These are phyloP conservation scores for Periconia sp. DNA, from an alignment of 2,329 filamentous ascomycete genomes.

Conservation along the genomic window DNA sequence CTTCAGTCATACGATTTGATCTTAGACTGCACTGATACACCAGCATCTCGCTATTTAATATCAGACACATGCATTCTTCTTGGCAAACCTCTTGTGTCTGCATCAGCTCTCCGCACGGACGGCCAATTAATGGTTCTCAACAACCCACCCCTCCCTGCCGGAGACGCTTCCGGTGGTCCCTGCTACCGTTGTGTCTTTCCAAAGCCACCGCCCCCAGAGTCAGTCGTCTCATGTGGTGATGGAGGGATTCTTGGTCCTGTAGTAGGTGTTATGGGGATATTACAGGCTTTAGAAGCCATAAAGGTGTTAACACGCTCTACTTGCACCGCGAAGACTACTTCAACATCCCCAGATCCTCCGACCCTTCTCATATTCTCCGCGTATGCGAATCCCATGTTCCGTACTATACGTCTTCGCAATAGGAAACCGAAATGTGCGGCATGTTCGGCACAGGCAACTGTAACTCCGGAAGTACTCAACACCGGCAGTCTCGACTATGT, in stretches of 20 bases:
- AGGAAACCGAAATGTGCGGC: slow-evolving; percentile 75
- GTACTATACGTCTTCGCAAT: slow-evolving; percentile 75
- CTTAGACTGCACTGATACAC: slow-evolving; percentile 94
- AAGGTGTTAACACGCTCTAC: slow-evolving; percentile 69
- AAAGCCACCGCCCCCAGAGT: slow-evolving; percentile 81
- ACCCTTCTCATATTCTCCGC: slow-evolving; percentile 62
- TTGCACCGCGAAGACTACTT: slow-evolving; percentile 19
- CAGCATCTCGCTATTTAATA: slow-evolving; percentile 88
- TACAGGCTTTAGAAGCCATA: slow-evolving; percentile 89
- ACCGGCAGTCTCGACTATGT: slow-evolving; percentile 79
- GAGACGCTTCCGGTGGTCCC: slow-evolving; percentile 69
- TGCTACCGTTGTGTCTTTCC: slow-evolving; percentile 97
- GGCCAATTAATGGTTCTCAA: slow-evolving; percentile 92
- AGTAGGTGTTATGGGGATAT: slow-evolving; percentile 88
- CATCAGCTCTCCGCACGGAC: slow-evolving; percentile 85
- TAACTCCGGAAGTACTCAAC: slow-evolving; percentile 68
- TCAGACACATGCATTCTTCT: slow-evolving; percentile 87
- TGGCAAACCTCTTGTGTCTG: slow-evolving; percentile 81
- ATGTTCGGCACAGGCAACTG: slow-evolving; percentile 68
- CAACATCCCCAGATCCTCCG: slow-evolving; percentile 35
- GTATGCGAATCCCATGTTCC: slow-evolving; percentile 65
- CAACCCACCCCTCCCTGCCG: slow-evolving; percentile 70
- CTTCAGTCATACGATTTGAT: slow-evolving; percentile 79
- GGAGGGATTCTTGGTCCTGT: slow-evolving; percentile 92
- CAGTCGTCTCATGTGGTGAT: slow-evolving; percentile 85